Base-by-base conservation (phyloP, 2,329 filamentous ascomycete genomes). In the Epichloe elymi region DNA sequence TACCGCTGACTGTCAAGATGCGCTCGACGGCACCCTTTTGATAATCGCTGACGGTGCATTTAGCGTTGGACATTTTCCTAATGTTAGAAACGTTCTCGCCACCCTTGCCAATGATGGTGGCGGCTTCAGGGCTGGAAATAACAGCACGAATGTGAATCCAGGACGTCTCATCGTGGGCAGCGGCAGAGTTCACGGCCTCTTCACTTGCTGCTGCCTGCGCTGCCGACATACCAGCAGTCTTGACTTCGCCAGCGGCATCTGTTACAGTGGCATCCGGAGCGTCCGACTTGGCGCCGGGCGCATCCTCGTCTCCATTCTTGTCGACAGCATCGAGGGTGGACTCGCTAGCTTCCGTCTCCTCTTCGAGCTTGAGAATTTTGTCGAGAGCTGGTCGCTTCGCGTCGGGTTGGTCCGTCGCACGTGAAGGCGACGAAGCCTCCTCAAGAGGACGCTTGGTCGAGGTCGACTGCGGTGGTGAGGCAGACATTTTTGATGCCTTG, bases 1-100 rank as follows among this genome's bases (percentile, higher is more conserved):
- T 85, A 56, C 93, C 93, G 69, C 91, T 97, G 55, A 98, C 93
- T 35, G 93, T 98, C 63, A 98, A 76, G 63, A 98, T 96, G 65
- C 93, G 88, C 74, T 98, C 93, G 36, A 97, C 90, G 51, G 93
- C 93, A 58, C 93, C 93, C 64, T 95, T 88, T 60, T 94, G 87
- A 64, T 97, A 98, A 70, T 98, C 93, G 72, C 90, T 96, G 60
- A 98, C 93, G 46, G 93, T 98, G 74, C 93, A 98, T 73, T 97
- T 97, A 58, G 93, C 93, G 61, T 89, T 90, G 49, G 93, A 96
- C 71, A 95, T 78, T 66, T 88, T 88, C 59, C 93, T 83, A 64
- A 98, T 97, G 71, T 95, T 88, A 59, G 90, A 95, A 46, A 98
- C 93, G 64, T 98, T 98, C 75, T 98, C 93, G 65, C 93, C 93